These are phyloP conservation scores for Nakazawaea siamensis DNA, from an alignment of 805 yeast species.

Conservation along the genomic window DNA sequence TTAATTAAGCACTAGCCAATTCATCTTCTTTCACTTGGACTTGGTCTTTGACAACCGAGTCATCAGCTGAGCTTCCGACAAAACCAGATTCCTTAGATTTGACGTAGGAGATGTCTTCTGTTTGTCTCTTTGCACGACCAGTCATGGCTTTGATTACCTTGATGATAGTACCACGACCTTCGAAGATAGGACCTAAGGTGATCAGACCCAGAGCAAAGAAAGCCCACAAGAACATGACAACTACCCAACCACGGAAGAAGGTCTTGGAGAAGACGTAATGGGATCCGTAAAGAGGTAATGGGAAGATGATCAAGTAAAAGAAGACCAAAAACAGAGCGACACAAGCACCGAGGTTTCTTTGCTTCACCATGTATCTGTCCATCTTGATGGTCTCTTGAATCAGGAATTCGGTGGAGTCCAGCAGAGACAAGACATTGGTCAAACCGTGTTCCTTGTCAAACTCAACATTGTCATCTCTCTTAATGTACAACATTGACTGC, in stretches of 20 bases:
- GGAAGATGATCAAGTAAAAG: conserved; percentile 23
- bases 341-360: conserved; percentile 20
- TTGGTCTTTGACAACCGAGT: too few relatives aligned
- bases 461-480: conserved; percentile 31
- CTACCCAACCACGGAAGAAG: conserved; percentile 30
- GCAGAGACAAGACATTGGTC: conserved; percentile 19
- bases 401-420: conserved; percentile 21
- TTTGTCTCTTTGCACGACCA: conserved; percentile 5
- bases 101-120: conserved; percentile 5
- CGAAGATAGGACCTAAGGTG: conserved; percentile 38
- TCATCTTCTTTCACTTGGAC: too few relatives aligned
- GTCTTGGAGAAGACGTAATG: conserved; percentile 26
- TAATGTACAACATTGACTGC: conserved; percentile 35
- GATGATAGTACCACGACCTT: conserved; percentile 26
- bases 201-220: conserved; percentile 29
- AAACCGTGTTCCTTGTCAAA: conserved; percentile 24
- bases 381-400: conserved; percentile 16
- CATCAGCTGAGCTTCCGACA: too few relatives aligned
- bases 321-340: conserved; percentile 19
- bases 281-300: conserved; percentile 34
- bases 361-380: conserved; percentile 18
- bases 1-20: conserved; percentile 1
- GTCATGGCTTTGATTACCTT: conserved; percentile 12
- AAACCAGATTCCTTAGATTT: conserved; percentile 10
- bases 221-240: conserved; percentile 30